Base-by-base conservation (phyloP, 2,329 filamentous ascomycete species). In the Microcera coccophila region DNA sequence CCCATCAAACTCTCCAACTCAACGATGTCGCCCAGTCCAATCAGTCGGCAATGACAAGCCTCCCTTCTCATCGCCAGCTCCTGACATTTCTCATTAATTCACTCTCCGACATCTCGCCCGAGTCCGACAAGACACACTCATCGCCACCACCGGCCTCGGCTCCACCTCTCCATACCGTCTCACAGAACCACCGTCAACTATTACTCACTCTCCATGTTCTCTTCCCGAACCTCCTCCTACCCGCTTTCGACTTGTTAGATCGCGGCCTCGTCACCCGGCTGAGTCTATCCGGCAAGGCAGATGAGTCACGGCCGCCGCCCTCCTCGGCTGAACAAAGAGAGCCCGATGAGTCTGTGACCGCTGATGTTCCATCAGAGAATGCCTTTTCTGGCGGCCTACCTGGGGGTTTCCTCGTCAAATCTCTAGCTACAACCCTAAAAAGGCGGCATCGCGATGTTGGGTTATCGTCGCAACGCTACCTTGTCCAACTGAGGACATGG, bases 211-310 rank as follows among this genome's bases (percentile, higher is more conserved):
- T 95, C 0, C 90, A 96, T 67, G 85, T 89, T 24, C 70, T 96
- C 12, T 94, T 94, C 59, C 90, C 90, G 0, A 79, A 81, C 49
- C 78, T 89, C 41, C 69, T 96, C 2, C 81, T 96, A 1, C 87
- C 89, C 3, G 89, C 91, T 0, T 74, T 98, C 3, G 90, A 97
- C 63, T 74, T 97, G 0, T 74, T 98, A 1, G 93, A 98, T 63
- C 79, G 88, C 19, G 70, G 76, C 3, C 76, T 93, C 1, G 79
- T 95, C 24, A 81, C 74, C 5, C 74, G 81, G 2, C 64, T 82
- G 4, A 42, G 44, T 20, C 42, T 35, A 16, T 8, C 29, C 7
- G 15, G 11, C 7, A 14, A 32, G 15, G 29, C 29, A n/a, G 11
- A 7, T 16, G 15, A 14, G 11, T 32, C 29, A 16, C 8, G 7